Evolutionary conservation across 2,329 filamentous ascomycete genomes (phyloP), one percentile per base, ranked within the genome.

Genomic region (Epichloe festucae): DNA sequence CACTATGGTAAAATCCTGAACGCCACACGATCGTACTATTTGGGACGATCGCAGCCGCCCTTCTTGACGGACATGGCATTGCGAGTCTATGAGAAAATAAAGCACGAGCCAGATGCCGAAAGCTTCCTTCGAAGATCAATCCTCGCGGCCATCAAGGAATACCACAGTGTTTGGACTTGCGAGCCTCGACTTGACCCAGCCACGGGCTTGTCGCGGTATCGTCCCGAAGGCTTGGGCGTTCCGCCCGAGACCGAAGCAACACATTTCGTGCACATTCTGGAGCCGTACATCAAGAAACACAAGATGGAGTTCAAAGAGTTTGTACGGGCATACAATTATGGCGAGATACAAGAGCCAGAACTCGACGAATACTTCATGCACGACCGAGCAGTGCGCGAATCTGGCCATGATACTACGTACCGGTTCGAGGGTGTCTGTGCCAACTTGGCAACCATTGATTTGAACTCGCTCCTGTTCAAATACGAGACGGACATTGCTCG

Each of bases 1-100:
- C 91, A 98, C 69, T 98, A 98, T 65, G 91, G 90, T 62, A 98
- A 97, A 73, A 95, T 98, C 54, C 79, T 97, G 58, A 98, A 98
- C 68, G 93, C 93, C 49, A 98, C 93, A 52, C 81, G 93, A 38
- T 90, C 90, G 1, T 98, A 98, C 74, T 98, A 98, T 64, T 81
- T 98, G 15, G 85, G 82, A 57, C 85, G 93, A 53, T 96, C 93
- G 2, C 93, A 98, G 68, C 93, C 93, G 2, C 93, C 93, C 0
- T 97, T 98, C 71, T 73, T 98, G 52, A 98, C 93, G 1, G 93
- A 98, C 67, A 96, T 98, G 89, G 87, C 91, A 11, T 75, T 97
- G 48, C 85, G 89, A 51, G 89, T 95, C 42, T 97, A 93, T 65
- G 89, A 96, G 61, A 86, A 85, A 63, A 97, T 96, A 67, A 89